Base-by-base conservation (phyloP, 305 asterid species). In the Fraxinus greggii region DNA sequence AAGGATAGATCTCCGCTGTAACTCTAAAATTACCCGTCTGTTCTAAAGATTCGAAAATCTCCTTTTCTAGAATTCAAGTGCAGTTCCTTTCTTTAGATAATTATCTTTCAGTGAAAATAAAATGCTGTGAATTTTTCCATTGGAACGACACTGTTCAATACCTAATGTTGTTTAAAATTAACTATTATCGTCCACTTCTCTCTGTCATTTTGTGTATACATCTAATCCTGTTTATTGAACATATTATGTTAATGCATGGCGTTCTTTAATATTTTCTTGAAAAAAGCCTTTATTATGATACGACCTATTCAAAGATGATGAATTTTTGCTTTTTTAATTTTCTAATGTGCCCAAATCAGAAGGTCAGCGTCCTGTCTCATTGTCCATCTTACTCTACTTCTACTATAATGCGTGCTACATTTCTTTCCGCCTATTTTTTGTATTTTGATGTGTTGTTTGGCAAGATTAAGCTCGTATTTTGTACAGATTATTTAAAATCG, bases 1-100 rank as follows among this genome's bases (percentile, higher is more conserved):
- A 45, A 24, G 83, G 83, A 83, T 80, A 48, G 59, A 67, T 72
- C 78, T 56, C 38, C 31, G 28, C 7, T 32, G 56, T 76, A 72
- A 75, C 82, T 80, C 35, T 76, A 70, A 45, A 80, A 83, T 2
- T 61, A 74, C 33, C 61, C 45, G 63, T 51, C 72, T 87, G 77
- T 31, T 80, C 13, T 65, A 72, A 15, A 76, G 51, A 10, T 63
- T 81, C 77, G 42, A 15, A 56, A 17, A 38, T 63, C 1, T 28
- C 31, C 32, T 69, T 12, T 67, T 75, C 51, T 29, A 28, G 40
- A 69, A 9, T 76, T 19, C 33, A 83, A 33, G 67, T 31, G 79
- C 1, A 72, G 80, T 61, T 67, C 72, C 72, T 61, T 10, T 24
- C 32, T 23, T 63, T 63, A 0, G 65, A 54, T 54, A 61, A 61